A percentile compares a stretch with the other conserved stretches of the same genome.
Conservation (phyloP, 106 monocot genomes). For the Acorus calamus region DNA sequence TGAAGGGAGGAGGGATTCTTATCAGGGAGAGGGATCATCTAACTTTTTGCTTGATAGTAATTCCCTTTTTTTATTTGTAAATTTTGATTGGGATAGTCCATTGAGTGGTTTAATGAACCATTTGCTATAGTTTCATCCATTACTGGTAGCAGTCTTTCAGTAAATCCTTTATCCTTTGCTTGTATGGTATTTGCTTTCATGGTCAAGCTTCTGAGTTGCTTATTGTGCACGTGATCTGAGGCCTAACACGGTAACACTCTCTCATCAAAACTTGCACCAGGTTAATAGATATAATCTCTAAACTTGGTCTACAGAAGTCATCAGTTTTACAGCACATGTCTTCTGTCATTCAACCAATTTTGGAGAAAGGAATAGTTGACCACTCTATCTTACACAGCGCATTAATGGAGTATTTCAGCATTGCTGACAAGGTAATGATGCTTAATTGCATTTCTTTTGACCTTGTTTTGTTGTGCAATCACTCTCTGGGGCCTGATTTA, state of each 20-base stretch:
- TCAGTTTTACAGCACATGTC: constrained; percentile 60
- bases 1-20: too few species aligned
- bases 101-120: not conserved
- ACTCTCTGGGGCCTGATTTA: not conserved
- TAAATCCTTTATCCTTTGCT: too few species aligned
- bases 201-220: too few species aligned
- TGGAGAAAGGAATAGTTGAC: constrained; percentile 69
- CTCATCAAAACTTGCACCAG: constrained; percentile 12
- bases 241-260: not conserved
- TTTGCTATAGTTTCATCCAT: not conserved
- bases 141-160: not conserved
- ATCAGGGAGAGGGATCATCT: too few species aligned
- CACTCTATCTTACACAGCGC: constrained; percentile 58
- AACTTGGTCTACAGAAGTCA: constrained; percentile 46
- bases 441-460: not conserved
- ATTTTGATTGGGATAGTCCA: too few species aligned
- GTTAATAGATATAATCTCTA: constrained; percentile 51
- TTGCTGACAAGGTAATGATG: constrained; percentile 52
- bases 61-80: too few species aligned
- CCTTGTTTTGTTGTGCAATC: not conserved
- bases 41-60: too few species aligned
- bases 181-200: too few species aligned
- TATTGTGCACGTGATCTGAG: not conserved
- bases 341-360: constrained; percentile 49
- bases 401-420: constrained; percentile 56